phyloP scores from a whole-genome alignment of 2,329 filamentous ascomycete genomes.

The Tolypocladium nubicola region DNA sequence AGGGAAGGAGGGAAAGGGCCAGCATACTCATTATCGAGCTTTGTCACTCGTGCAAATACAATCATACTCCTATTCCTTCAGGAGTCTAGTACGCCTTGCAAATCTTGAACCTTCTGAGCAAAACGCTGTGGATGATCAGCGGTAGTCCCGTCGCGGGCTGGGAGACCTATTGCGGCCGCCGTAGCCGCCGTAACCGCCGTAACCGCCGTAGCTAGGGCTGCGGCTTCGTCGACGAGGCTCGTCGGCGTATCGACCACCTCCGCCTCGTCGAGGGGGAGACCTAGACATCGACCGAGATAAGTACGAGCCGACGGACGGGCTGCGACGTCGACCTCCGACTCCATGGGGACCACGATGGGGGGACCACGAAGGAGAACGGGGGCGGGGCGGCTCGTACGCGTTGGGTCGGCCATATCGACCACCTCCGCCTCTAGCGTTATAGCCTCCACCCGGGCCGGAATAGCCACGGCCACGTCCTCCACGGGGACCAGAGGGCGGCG shows the following conservation, averaged over 20 bases:
- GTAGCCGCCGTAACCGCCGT: constrained; percentile 29
- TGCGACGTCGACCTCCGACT: constrained; percentile 30
- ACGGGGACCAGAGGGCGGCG: constrained; percentile 19
- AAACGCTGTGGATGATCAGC: constrained; percentile 9
- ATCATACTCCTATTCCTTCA: background rate
- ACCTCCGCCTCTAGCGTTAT: constrained; percentile 22
- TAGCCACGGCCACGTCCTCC: constrained; percentile 20
- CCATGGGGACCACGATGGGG: constrained; percentile 22
- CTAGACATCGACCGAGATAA: constrained; percentile 38
- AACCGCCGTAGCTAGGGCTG: constrained; percentile 35
- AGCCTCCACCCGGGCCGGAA: constrained; percentile 11
- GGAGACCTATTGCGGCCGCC: constrained; percentile 28
- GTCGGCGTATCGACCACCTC: constrained; percentile 19
- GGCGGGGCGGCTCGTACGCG: constrained; percentile 50
- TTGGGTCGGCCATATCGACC: constrained; percentile 36
- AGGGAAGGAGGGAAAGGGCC: background rate
- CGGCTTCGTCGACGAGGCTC: constrained; percentile 32
- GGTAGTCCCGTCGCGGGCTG: constrained; percentile 24
- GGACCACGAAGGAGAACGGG: constrained; percentile 31
- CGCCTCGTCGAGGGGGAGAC: constrained; percentile 25
- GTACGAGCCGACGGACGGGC: constrained; percentile 31
- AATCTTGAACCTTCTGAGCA: background rate
- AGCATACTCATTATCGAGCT: background rate
- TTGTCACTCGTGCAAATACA: background rate
- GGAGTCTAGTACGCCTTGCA: background rate